phyloP scores from a whole-genome alignment of 768 basidiomycete genomes.

The Sarcomyxa edulis region DNA sequence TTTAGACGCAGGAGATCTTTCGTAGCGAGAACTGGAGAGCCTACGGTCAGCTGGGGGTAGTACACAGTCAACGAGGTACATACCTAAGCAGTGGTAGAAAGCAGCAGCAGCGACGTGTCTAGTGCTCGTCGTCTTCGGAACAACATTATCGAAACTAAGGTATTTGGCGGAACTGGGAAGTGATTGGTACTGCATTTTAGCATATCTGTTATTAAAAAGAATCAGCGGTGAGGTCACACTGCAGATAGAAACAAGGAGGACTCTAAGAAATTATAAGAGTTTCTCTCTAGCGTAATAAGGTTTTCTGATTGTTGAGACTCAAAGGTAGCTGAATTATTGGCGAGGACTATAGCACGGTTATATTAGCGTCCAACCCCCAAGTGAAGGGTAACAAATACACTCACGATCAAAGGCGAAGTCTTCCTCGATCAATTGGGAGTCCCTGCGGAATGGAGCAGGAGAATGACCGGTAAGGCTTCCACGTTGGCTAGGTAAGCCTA shows the following conservation, averaged over 20 bases:
- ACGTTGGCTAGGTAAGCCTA: conserved; percentile 41
- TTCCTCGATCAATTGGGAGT: conserved; percentile 43
- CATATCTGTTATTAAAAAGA: conserved; percentile 45
- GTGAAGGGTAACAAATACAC: conserved; percentile 10
- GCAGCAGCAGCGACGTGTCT: conserved; percentile 76
- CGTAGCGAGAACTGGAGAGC: conserved; percentile 60
- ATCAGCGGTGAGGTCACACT: conserved; percentile 9
- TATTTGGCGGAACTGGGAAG: conserved; percentile 40
- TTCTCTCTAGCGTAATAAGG: conserved; percentile 60
- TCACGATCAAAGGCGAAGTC: conserved; percentile 67
- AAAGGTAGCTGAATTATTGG: conserved; percentile 15
- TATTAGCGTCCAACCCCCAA: conserved; percentile 14
- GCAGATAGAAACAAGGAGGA: conserved; percentile 28
- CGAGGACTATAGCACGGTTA: conserved; percentile 14
- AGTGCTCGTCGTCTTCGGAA: conserved; percentile 61
- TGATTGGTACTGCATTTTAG: conserved; percentile 67
- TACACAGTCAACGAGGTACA: conserved; percentile 11
- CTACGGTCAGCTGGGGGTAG: conserved; percentile 3
- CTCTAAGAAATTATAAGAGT: conserved; percentile 80
- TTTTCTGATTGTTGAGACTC: conserved; percentile 59
- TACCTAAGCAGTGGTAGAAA: conserved; percentile 84
- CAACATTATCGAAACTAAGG: conserved; percentile 62
- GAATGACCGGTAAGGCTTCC: conserved; percentile 44
- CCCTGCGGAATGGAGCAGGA: conserved; percentile 37
- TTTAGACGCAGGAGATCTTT: conserved; percentile 62